Conservation (phyloP, 106 monocot genomes). For the Acanthochlamys bracteata region DNA sequence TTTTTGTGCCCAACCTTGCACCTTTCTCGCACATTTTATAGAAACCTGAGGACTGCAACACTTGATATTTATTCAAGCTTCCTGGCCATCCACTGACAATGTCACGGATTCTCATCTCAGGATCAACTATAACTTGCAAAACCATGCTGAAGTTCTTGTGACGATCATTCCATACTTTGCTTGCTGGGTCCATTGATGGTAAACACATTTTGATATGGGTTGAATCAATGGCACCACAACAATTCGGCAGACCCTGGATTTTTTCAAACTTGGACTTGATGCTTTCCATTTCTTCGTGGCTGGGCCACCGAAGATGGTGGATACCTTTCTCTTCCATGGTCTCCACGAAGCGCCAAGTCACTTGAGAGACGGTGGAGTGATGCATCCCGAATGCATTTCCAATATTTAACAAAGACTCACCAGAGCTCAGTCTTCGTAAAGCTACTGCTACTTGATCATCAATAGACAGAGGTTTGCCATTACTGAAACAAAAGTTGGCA, state of each 20-base stretch:
- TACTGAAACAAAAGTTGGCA: constrained; percentile 38
- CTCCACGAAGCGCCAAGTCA: constrained; percentile 73
- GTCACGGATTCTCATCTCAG: constrained; percentile 54
- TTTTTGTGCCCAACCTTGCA: constrained; percentile 29
- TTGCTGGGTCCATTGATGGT: constrained; percentile 38
- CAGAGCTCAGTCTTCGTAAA: constrained; percentile 51
- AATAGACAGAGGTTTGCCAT: constrained; percentile 33
- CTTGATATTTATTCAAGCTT: constrained; percentile 46
- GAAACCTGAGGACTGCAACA: constrained; percentile 64
- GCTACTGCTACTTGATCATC: constrained; percentile 66
- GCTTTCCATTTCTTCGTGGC: constrained; percentile 22
- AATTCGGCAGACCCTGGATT: constrained; percentile 57
- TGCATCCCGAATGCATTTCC: constrained; percentile 48
- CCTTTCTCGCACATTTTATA: constrained; percentile 70
- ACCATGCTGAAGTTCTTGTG: constrained; percentile 70
- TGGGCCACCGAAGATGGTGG: constrained; percentile 58
- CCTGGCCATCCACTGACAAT: constrained; percentile 90
- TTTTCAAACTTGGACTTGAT: constrained; percentile 50
- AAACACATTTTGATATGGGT: constrained; percentile 67
- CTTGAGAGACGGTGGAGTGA: constrained; percentile 63
- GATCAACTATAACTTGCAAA: constrained; percentile 47
- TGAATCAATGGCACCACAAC: constrained; percentile 72
- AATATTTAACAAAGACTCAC: constrained; percentile 49
- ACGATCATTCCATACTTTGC: constrained; percentile 49
- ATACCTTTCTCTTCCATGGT: constrained; percentile 54